Evolutionary conservation across 495 filamentous ascomycete species (phyloP), one percentile per base, ranked within the genome.

Genomic region (Neurospora terricola): DNA sequence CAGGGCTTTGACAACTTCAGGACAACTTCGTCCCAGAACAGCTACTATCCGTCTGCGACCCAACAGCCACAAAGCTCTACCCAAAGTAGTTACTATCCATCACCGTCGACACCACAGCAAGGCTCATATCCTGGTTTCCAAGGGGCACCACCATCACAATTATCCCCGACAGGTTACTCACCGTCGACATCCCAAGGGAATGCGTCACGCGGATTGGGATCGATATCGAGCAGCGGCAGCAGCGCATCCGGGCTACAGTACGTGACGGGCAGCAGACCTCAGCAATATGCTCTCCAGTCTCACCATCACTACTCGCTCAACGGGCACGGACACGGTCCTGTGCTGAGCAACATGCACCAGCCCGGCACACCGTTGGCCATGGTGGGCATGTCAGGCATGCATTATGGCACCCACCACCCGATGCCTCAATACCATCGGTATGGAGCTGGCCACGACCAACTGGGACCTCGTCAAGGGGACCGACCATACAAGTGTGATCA

Each of bases 401-500:
- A 78, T 68, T 85, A 85, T 72, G 74, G 72, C 77, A 78, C 87
- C 84, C 82, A 86, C 88, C 75, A 89, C 87, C 75, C 87, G 81
- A 12, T 87, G 68, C 79, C 82, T 6, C 83, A 83, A n/a, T 54
- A 74, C 11, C 80, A 82, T 36, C 72, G 71, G 68, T 66, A 66
- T 66, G 54, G 54, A 36, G 54, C 54, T 36, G 14, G 54, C 27
- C 54, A 86, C 2, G 1, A 85, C 83, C 18, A 82, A 79, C 70
- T 81, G 77, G 70, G 72, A 16, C 70, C 73, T 27, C 16, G 71
- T 14, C 72, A 70, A 42, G 83, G 84, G 30, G 96, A 99, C 73
- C 88, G 95, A 9, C 96, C 96, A 0, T 99, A 96, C 85, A 96
- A 96, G 77, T 99, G 96, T 80, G 93, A 98, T 76, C 85, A 91